phyloP scores from a whole-genome alignment of 345 rosid species.

The Pseudoturritis turrita region DNA sequence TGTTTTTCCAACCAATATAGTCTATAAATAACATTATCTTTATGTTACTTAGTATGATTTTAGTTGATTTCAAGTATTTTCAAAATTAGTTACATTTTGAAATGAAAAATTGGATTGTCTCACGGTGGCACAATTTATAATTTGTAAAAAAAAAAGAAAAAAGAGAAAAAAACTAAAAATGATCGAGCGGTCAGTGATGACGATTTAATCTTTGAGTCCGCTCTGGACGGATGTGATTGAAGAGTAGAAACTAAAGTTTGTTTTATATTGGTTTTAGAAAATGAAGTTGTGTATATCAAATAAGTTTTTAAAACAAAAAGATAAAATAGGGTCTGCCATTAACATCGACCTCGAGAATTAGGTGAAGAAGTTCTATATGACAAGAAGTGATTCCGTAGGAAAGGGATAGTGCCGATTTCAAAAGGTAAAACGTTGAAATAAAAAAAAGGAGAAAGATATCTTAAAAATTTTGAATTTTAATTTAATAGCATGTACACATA shows the following conservation, averaged over 20 bases:
- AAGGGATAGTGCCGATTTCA: conserved; percentile 1
- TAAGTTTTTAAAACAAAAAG: background rate
- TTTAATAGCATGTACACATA: background rate
- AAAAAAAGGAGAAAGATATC: background rate
- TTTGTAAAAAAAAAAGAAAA: no score
- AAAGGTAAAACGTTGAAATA: conserved; percentile 13
- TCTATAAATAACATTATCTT: background rate
- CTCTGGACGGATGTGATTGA: no score
- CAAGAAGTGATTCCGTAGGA: background rate
- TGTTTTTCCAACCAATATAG: background rate
- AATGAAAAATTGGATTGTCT: background rate
- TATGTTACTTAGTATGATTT: background rate
- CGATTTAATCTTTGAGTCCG: no score
- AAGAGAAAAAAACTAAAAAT: no score
- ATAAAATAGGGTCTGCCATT: background rate
- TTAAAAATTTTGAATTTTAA: background rate
- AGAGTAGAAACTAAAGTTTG: no score
- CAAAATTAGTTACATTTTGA: background rate
- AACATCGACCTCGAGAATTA: conserved; percentile 2
- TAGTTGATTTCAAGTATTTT: background rate
- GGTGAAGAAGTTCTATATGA: conserved; percentile 10
- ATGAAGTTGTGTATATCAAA: no score
- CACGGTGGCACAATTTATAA: no score
- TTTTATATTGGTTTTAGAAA: no score
- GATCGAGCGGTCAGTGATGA: no score